A percentile compares a stretch with the other conserved stretches of the same genome.
Conservation (phyloP, 345 rosid species). For the Lepidium didymum region DNA sequence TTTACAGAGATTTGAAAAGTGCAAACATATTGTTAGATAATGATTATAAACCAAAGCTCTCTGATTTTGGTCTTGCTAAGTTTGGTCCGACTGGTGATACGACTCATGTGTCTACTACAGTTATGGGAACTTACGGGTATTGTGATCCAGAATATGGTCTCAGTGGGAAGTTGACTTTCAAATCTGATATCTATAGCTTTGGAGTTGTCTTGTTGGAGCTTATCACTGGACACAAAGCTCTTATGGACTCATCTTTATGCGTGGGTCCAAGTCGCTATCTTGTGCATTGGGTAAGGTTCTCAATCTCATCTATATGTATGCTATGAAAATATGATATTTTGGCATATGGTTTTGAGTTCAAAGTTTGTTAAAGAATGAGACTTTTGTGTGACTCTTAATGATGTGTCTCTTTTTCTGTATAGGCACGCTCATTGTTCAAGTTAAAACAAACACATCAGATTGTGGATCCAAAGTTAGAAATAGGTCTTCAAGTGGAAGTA, state of each 20-base stretch:
- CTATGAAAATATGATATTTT: too few species aligned
- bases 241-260: constrained; percentile 5
- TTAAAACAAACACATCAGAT: constrained; percentile 14
- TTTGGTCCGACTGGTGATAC: constrained; percentile 50
- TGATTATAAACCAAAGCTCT: constrained; percentile 47
- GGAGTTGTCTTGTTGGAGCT: constrained; percentile 68
- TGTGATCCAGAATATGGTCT: constrained; percentile 69
- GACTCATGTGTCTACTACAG: constrained; percentile 59
- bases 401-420: too few species aligned
- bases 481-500: constrained; percentile 27
- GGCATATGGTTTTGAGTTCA: too few species aligned
- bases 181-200: constrained; percentile 64
- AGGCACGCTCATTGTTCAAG: constrained; percentile 22
- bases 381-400: too few species aligned
- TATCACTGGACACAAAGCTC: constrained; percentile 51
- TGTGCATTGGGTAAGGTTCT: constrained; percentile 47
- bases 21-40: constrained; percentile 51
- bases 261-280: constrained; percentile 31
- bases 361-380: too few species aligned
- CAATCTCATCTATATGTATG: neutral
- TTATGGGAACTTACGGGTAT: constrained; percentile 71
- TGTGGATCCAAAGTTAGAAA: constrained; percentile 47
- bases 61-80: constrained; percentile 77
- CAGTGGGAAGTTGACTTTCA: constrained; percentile 47
- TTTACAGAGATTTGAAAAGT: constrained; percentile 58